Evolutionary conservation across 2,329 filamentous ascomycete genomes (phyloP).

Genomic region (Colletotrichum sp.): DNA sequence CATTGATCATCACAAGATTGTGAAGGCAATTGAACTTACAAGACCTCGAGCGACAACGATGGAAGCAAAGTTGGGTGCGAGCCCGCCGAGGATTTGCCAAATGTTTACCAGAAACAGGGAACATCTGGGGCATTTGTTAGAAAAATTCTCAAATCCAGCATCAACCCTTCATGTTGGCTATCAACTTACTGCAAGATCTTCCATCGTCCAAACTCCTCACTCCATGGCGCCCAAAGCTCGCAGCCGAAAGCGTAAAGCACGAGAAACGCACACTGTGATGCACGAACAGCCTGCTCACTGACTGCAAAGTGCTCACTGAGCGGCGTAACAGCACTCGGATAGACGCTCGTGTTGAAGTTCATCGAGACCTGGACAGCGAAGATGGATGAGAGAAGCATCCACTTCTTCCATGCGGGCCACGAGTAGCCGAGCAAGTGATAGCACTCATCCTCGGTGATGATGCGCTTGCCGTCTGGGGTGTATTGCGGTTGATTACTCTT

Average conservation of each 20-base stretch:
- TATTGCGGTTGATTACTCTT: conserved; percentile 8
- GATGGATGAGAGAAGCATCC: conserved; percentile 54
- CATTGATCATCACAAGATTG: too few species aligned
- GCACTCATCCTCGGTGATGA: conserved; percentile 51
- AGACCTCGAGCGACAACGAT: conserved; percentile 46
- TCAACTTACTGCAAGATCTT: conserved; percentile 51
- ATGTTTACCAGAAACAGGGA: conserved; percentile 56
- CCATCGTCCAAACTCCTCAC: conserved; percentile 58
- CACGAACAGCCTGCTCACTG: conserved; percentile 49
- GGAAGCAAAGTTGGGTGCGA: conserved; percentile 44
- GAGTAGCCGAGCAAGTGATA: conserved; percentile 50
- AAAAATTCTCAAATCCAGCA: fast-evolving
- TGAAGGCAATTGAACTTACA: neutral
- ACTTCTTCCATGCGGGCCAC: conserved; percentile 54
- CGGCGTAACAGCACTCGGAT: conserved; percentile 52
- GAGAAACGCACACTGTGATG: conserved; percentile 54
- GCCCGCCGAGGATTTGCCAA: conserved; percentile 53
- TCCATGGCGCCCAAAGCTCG: conserved; percentile 60
- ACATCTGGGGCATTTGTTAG: neutral
- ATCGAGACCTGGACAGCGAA: conserved; percentile 60
- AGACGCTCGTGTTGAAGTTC: conserved; percentile 61
- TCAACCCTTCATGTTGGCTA: neutral
- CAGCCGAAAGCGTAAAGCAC: conserved; percentile 56
- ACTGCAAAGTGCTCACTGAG: conserved; percentile 50
- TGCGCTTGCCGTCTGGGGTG: conserved; percentile 37